Evolutionary conservation across 805 yeast genomes (phyloP).

Genomic region (Candida anglica): DNA sequence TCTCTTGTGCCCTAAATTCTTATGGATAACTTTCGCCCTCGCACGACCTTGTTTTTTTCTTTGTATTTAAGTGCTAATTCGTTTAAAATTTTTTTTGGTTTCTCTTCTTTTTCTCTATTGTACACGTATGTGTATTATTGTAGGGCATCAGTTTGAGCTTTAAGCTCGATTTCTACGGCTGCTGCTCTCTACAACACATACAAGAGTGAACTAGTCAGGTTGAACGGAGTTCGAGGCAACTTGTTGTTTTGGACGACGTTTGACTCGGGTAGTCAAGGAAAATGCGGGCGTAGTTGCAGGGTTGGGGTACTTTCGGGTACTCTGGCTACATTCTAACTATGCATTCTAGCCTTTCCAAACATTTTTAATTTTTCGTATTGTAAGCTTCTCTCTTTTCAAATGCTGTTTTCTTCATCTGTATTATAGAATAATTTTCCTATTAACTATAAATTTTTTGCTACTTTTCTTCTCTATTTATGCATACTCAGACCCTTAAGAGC

Average conservation of each 20-base stretch:
- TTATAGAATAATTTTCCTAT: not conserved
- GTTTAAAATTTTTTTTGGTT: no score
- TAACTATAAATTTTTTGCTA: conserved; percentile 1
- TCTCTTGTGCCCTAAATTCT: no score
- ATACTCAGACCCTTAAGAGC: conserved; percentile 10
- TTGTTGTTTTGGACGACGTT: no score
- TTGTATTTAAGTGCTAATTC: no score
- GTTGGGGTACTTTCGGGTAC: conserved; percentile 4
- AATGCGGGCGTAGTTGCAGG: conserved; percentile 37
- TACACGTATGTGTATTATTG: conserved; percentile 49
- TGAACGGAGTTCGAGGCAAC: no score
- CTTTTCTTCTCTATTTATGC: not conserved
- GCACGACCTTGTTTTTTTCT: no score
- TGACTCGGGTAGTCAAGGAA: conserved; percentile 36
- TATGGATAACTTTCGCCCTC: no score
- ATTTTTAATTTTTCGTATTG: conserved; percentile 6
- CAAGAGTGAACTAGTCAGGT: conserved; percentile 40
- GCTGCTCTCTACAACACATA: conserved; percentile 49
- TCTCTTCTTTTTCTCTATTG: conserved; percentile 28
- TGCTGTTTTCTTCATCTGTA: not conserved
- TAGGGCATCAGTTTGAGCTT: conserved; percentile 35
- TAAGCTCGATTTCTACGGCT: conserved; percentile 27
- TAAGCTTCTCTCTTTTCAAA: not conserved
- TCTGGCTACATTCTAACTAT: conserved; percentile 16
- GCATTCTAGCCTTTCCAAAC: conserved; percentile 45